These are phyloP conservation scores for Craterostigma plantagineum DNA, from an alignment of 257 asterid genomes.

Conservation along the genomic window DNA sequence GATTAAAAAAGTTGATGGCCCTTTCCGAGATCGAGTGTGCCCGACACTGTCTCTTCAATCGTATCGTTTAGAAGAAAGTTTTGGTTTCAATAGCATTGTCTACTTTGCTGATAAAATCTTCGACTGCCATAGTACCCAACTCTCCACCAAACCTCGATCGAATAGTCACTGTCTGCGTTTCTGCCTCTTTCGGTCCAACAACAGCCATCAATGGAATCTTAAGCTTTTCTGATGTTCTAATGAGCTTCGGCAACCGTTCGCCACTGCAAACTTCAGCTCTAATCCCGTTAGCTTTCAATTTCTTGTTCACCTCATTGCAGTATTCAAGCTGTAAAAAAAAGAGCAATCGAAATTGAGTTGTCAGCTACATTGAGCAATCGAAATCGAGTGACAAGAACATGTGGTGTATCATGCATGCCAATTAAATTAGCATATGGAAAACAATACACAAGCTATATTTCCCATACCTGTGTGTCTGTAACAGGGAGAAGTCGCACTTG, in stretches of 20 bases:
- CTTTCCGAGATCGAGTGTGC: too few relatives aligned
- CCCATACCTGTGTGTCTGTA: slow-evolving; percentile 62
- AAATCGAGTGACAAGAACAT: neutral
- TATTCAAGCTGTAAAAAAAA: slow-evolving; percentile 51
- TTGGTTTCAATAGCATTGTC: slow-evolving; percentile 43
- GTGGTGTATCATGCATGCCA: too few relatives aligned
- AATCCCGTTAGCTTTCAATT: slow-evolving; percentile 44
- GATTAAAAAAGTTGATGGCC: too few relatives aligned
- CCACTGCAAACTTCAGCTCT: slow-evolving; percentile 70
- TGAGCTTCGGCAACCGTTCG: slow-evolving; percentile 73
- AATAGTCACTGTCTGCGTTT: slow-evolving; percentile 47
- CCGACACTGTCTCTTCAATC: too few relatives aligned
- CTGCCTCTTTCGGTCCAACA: slow-evolving; percentile 74
- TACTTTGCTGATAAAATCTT: slow-evolving; percentile 38
- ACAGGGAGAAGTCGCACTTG: slow-evolving; percentile 81
- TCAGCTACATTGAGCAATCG: too few relatives aligned
- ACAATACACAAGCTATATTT: neutral
- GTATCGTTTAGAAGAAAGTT: slow-evolving; percentile 20
- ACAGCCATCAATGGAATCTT: slow-evolving; percentile 91
- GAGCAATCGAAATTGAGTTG: too few relatives aligned
- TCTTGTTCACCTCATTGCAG: slow-evolving; percentile 44
- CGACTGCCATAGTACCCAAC: slow-evolving; percentile 59
- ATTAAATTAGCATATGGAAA: too few relatives aligned
- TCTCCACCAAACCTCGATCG: slow-evolving; percentile 80
- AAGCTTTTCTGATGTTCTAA: slow-evolving; percentile 71